phyloP scores from a whole-genome alignment of 2,329 filamentous ascomycete genomes.

The Orbilia quercus region DNA sequence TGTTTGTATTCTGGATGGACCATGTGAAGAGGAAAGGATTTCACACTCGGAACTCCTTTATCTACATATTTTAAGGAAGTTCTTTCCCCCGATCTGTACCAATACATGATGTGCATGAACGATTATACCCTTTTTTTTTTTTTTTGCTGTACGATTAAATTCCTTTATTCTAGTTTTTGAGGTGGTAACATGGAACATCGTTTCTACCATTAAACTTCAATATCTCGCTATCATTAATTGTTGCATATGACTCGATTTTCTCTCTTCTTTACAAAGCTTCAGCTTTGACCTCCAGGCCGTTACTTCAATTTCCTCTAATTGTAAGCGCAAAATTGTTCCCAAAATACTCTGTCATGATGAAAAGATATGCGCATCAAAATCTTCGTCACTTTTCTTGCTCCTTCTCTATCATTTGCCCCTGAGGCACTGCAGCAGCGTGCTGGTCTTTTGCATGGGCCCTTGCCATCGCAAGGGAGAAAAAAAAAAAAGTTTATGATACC shows the following conservation, averaged over 20 bases:
- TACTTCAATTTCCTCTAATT: no score
- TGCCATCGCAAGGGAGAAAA: slow-evolving; percentile 17
- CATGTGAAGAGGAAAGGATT: slow-evolving; percentile 16
- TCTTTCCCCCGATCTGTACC: slow-evolving; percentile 42
- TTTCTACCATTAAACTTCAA: no score
- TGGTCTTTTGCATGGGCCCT: slow-evolving; percentile 19
- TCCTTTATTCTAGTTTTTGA: slow-evolving; percentile 10
- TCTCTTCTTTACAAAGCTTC: no score
- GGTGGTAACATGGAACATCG: background rate
- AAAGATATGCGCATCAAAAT: background rate
- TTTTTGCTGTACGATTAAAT: slow-evolving; percentile 34
- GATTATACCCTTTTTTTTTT: slow-evolving; percentile 47
- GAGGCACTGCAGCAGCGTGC: slow-evolving; percentile 36
- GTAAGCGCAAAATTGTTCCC: no score
- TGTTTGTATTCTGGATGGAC: slow-evolving; percentile 16
- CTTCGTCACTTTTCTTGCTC: background rate
- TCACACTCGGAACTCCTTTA: slow-evolving; percentile 13
- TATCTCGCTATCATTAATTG: no score
- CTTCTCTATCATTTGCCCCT: slow-evolving; percentile 13
- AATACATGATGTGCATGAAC: slow-evolving; percentile 52
- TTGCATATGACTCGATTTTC: no score
- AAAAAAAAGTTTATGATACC: no score
- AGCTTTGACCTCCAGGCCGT: no score
- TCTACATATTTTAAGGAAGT: slow-evolving; percentile 13
- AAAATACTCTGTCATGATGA: no score